phyloP scores from a whole-genome alignment of 225 moss, liverwort and hornwort species.

The Sphagnum tenellum region DNA sequence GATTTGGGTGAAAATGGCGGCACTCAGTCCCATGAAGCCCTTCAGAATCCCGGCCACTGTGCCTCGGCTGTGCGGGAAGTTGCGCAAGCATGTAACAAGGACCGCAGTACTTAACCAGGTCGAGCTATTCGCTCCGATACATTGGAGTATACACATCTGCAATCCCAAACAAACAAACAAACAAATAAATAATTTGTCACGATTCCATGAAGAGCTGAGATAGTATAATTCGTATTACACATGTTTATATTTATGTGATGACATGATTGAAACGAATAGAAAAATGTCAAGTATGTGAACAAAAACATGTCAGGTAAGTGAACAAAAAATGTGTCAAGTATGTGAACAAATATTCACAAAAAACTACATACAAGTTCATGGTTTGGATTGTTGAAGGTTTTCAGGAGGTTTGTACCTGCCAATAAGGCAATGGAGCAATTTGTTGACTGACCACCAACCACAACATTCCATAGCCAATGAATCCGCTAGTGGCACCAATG shows the following conservation, averaged over 20 bases:
- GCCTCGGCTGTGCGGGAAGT: conserved; percentile 76
- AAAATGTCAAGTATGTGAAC: too few relatives aligned
- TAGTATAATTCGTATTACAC: too few relatives aligned
- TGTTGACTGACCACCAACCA: conserved; percentile 54
- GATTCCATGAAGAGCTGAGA: too few relatives aligned
- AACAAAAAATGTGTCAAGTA: too few relatives aligned
- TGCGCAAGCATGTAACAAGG: conserved; percentile 76
- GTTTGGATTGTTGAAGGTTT: too few relatives aligned
- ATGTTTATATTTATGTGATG: too few relatives aligned
- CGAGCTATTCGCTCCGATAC: conserved; percentile 56
- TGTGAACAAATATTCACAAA: too few relatives aligned
- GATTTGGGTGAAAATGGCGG: conserved; percentile 72
- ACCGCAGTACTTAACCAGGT: conserved; percentile 83
- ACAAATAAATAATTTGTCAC: neutral
- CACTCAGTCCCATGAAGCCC: conserved; percentile 82
- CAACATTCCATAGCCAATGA: conserved; percentile 44
- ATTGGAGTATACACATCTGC: conserved; percentile 47
- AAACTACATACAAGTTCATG: too few relatives aligned
- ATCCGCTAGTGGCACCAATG: conserved; percentile 36
- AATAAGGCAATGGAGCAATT: conserved; percentile 43
- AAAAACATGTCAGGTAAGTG: too few relatives aligned
- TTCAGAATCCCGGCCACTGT: conserved; percentile 85
- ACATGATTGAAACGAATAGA: too few relatives aligned
- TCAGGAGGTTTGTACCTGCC: conserved; percentile 23
- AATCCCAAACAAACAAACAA: neutral